Evolutionary conservation across 2,329 filamentous ascomycete genomes (phyloP), one percentile per base, ranked within the genome.

Genomic region (Thielaviopsis ethacetica): DNA sequence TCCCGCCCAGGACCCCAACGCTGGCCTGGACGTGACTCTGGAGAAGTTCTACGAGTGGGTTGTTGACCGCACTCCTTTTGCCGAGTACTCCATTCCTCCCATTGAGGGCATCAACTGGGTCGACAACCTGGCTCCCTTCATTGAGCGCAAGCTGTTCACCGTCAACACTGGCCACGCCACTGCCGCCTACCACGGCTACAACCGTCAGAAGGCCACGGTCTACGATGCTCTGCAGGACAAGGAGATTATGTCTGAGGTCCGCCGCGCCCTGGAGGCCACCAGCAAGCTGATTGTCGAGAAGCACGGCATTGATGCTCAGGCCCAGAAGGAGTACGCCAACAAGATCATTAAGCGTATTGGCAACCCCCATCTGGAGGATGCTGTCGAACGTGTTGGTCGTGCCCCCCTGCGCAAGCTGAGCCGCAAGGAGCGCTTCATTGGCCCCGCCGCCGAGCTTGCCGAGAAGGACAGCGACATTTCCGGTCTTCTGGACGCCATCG

Each of bases 11-110:
- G 84, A 89, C 62, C 74, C 82, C 56, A 75, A 88, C 66, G 81
- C 85, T 24, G 90, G 90, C 59, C 80, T 98, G 52, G 84, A 96
- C 68, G 93, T 98, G 65, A 91, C 85, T 67, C 90, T 98, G 54
- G 93, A 98, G 79, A 93, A 93, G 75, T 98, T 97, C 79, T 96
- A 88, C 75, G 93, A 98, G 76, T 98, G 93, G 93, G 91, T 93
- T 47, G 91, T 98, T 56, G 93, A 98, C 69, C 76, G 82, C 70
- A 85, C 82, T 52, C 91, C 91, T 1, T 96, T 97, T 72, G 78
- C 84, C 63, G 81, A 84, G 63, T 75, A 79, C 62, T 77, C 78
- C 58, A 79, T 81, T 65, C 91, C 90, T 5, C 73, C 81, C 19
- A 91, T 98, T 67, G 73, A 93, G 64, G 91, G 91, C 62, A 85